Base-by-base conservation (phyloP, 495 filamentous ascomycete genomes). In the Copromyces sp. region DNA sequence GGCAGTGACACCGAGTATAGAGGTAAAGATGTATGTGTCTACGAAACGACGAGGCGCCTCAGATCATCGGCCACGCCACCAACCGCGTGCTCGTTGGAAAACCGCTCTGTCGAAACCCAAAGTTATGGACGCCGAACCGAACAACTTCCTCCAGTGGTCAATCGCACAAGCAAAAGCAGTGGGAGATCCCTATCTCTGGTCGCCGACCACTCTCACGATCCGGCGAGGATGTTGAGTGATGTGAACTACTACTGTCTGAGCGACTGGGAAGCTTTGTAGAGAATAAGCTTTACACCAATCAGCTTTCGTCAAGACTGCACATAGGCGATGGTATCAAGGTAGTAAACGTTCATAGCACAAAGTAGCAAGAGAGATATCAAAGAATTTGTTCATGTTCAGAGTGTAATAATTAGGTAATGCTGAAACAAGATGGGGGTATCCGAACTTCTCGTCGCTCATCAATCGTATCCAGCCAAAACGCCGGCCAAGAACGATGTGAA, bases 81-180 rank as follows among this genome's bases (percentile, higher is more conserved):
- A 83, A 83, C 77, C 76, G 81, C 70, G 79, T 78, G 69, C 80
- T 83, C 53, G 73, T 83, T 45, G 82, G 82, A 12, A 69, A 74
- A 17, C 79, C 81, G 1, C 38, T 72, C 16, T 81, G 81, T 69
- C 77, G 81, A 3, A 72, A 83, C 72, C 47, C 42, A 0, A 78
- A 80, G 0, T 83, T 24, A 24, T 24, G 5, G 77, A 69, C 20
- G 68, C 73, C 17, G 77, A 75, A 69, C 77, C 73, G 53, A 82
- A 81, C 74, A 80, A 83, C 72, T 82, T 84, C 65, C 73, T 84
- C n/a, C 81, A 82, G 74, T 83, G 81, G 82, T 70, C 71, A 8
- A 71, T 83, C 73, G 44, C 73, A 16, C 78, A 81, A 65, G 80
- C 77, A 65, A 80, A 78, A 71, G 73, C 59, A 2, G 73, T 20